Evolutionary conservation across 1,284 basidiomycete species (phyloP).

Genomic region (Chalciporus sp.): DNA sequence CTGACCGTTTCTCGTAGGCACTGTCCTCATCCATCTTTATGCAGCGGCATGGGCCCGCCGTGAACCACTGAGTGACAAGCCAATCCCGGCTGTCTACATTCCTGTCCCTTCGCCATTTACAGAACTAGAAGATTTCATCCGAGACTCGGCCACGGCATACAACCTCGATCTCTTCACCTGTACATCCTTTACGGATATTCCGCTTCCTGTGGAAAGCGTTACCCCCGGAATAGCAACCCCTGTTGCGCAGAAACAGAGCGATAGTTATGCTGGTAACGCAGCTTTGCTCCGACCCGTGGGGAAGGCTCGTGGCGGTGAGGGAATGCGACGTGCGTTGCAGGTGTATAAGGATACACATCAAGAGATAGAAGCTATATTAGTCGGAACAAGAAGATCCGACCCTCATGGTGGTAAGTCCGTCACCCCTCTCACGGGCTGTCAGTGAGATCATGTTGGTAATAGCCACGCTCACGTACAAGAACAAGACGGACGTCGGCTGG

Average conservation of each 20-base stretch:
- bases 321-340: constrained; percentile 83
- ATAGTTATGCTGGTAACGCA: background rate
- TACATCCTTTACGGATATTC: constrained; percentile 33
- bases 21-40: constrained; percentile 90
- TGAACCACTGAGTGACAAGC: constrained; percentile 39
- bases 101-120: constrained; percentile 88
- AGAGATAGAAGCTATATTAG: constrained; percentile 77
- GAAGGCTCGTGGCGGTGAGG: constrained; percentile 64
- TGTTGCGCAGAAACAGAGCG: constrained; percentile 3
- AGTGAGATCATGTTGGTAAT: constrained; percentile 7
- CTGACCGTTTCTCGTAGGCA: constrained; percentile 57
- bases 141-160: constrained; percentile 66
- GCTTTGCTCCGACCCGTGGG: constrained; percentile 37
- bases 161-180: constrained; percentile 78
- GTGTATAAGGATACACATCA: constrained; percentile 72
- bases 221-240: constrained; percentile 30
- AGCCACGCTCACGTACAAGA: constrained; percentile 72
- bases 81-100: constrained; percentile 85
- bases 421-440: background rate
- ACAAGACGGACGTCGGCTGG: constrained; percentile 88
- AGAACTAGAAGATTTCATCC: constrained; percentile 84
- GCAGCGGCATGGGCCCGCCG: constrained; percentile 67
- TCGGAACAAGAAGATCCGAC: constrained; percentile 87
- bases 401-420: constrained; percentile 84
- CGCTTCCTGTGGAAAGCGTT: constrained; percentile 39